Evolutionary conservation across 345 rosid species (phyloP).

Genomic region (Eutrema yunnanense): DNA sequence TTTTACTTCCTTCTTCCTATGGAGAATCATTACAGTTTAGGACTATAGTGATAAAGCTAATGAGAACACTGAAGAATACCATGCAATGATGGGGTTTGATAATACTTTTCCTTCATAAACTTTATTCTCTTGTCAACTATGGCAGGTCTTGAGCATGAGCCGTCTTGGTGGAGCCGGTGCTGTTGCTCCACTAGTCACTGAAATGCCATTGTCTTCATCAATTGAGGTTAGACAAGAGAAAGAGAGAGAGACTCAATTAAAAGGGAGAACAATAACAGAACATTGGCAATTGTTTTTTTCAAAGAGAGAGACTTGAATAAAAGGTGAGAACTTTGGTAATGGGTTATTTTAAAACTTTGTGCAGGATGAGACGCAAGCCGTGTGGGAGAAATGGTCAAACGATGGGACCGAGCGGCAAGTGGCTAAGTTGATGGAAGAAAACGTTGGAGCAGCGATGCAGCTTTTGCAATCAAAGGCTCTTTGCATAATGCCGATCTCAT

Average conservation of each 20-base stretch:
- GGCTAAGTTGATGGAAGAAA: constrained; percentile 99
- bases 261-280: background rate
- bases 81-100: constrained; percentile 12
- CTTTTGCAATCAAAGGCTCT: constrained; percentile 93
- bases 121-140: constrained; percentile 13
- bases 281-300: background rate
- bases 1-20: constrained; percentile 2
- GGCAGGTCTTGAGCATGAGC: constrained; percentile 97
- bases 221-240: constrained; percentile 54
- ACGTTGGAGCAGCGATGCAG: constrained; percentile 98
- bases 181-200: constrained; percentile 95
- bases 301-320: background rate
- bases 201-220: constrained; percentile 71
- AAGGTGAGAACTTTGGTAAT: background rate
- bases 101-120: background rate
- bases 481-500: constrained; percentile 96
- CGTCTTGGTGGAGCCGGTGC: constrained; percentile 98
- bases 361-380: constrained; percentile 83
- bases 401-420: constrained; percentile 91
- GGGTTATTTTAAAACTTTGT: background rate
- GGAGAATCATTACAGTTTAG: constrained; percentile 1
- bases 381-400: constrained; percentile 97
- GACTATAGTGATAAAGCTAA: background rate
- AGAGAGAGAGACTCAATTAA: background rate
- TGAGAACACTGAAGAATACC: constrained; percentile 14